A percentile compares a stretch with the other conserved stretches of the same genome.
Evolutionary conservation across 805 yeast genomes (phyloP).

Genomic region (Candida succiphila): DNA sequence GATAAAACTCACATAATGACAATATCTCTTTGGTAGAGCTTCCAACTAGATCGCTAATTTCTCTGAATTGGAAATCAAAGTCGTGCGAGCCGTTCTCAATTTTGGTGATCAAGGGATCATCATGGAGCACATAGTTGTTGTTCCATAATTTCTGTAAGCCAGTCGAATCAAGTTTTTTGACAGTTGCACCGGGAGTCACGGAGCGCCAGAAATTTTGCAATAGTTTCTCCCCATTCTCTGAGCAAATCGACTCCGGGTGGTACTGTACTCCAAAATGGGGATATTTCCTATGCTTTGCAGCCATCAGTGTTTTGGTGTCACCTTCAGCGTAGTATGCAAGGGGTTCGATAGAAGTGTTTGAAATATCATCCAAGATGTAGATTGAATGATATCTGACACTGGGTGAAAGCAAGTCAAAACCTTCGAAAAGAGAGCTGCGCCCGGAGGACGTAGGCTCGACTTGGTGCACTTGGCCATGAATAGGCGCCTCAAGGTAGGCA

Average conservation of each 20-base stretch:
- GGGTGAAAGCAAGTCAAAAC: conserved; percentile 34
- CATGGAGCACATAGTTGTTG: no score
- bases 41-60: conserved; percentile 1
- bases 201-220: conserved; percentile 56
- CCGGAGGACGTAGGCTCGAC: conserved; percentile 21
- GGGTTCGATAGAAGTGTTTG: conserved; percentile 29
- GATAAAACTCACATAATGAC: conserved; percentile 40
- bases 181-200: no score
- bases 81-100: conserved; percentile 1
- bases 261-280: conserved; percentile 95
- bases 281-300: conserved; percentile 44
- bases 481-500: conserved; percentile 41
- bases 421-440: conserved; percentile 33
- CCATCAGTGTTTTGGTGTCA: conserved; percentile 54
- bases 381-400: conserved; percentile 90
- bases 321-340: conserved; percentile 50
- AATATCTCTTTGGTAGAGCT: conserved; percentile 3
- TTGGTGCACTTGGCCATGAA: conserved; percentile 78
- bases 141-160: no score
- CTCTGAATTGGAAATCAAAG: conserved; percentile 9
- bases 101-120: conserved; percentile 13
- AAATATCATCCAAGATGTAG: conserved; percentile 27
- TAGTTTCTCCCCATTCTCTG: conserved; percentile 51
- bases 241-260: conserved; percentile 93
- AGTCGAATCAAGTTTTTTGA: no score